Conservation (phyloP, 176 grass and related monocot species). For the Neostapfia colusana region DNA sequence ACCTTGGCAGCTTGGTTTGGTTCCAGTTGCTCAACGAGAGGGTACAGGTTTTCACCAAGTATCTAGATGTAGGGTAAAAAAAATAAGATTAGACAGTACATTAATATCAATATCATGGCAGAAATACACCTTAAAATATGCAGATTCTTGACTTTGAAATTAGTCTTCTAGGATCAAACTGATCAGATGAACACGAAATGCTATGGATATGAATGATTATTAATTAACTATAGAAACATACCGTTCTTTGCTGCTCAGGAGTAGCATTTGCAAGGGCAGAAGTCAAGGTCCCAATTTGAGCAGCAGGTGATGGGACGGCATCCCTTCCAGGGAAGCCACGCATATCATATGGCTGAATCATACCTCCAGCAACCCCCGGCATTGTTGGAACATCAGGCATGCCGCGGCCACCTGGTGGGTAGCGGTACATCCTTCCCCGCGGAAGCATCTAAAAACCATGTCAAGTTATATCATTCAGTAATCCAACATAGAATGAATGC, state of each 20-base stretch:
- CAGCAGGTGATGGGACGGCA: constrained; percentile 54
- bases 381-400: constrained; percentile 64
- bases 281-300: constrained; percentile 70
- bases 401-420: constrained; percentile 70
- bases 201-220: neutral
- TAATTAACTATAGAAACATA: constrained; percentile 35
- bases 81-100: constrained; percentile 1
- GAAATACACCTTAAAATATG: neutral
- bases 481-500: neutral
- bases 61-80: constrained; percentile 52
- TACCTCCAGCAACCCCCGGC: constrained; percentile 61
- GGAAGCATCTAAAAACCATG: constrained; percentile 66
- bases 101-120: neutral
- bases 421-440: constrained; percentile 74
- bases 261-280: constrained; percentile 89
- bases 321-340: constrained; percentile 59
- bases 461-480: constrained; percentile 6
- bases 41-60: constrained; percentile 89
- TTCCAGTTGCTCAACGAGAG: constrained; percentile 80
- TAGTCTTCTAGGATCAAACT: constrained; percentile 1
- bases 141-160: neutral
- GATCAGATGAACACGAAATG: constrained; percentile 15
- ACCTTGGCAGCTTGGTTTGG: constrained; percentile 78
- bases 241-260: constrained; percentile 94
- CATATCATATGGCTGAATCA: constrained; percentile 77